These are phyloP conservation scores for Datisca glomerata DNA, from an alignment of 306 rosid genomes.

Conservation along the genomic window DNA sequence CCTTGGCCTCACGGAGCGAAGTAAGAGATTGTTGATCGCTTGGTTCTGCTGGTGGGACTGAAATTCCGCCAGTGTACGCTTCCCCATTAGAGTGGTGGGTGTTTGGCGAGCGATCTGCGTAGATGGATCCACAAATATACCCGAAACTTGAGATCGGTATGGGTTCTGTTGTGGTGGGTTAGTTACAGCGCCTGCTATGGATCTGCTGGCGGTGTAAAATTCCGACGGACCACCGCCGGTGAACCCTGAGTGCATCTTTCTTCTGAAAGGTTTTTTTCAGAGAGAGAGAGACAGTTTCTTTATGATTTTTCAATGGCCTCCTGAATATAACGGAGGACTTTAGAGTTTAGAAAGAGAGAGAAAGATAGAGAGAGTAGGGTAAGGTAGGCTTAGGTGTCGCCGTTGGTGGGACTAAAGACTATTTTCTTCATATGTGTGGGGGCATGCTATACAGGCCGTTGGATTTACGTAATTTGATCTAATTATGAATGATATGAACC, in stretches of 20 bases:
- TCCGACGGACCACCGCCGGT: constrained; percentile 50
- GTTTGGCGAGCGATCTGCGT: constrained; percentile 43
- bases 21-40: constrained; percentile 18
- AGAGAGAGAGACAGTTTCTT: too few relatives aligned
- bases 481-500: too few relatives aligned
- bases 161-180: constrained; percentile 29
- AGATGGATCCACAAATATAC: constrained; percentile 41
- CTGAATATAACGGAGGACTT: too few relatives aligned
- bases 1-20: constrained; percentile 63
- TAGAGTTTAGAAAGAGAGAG: too few relatives aligned
- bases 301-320: too few relatives aligned
- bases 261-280: too few relatives aligned
- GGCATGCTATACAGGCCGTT: too few relatives aligned
- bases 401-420: too few relatives aligned
- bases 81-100: constrained; percentile 26
- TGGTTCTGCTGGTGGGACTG: constrained; percentile 38
- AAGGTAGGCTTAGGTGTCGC: too few relatives aligned
- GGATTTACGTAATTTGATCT: too few relatives aligned
- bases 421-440: too few relatives aligned
- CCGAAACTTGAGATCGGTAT: constrained; percentile 37
- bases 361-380: too few relatives aligned
- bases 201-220: constrained; percentile 36
- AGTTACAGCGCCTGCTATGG: constrained; percentile 19
- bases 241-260: constrained; percentile 67
- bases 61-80: constrained; percentile 62